A percentile compares a stretch with the other conserved stretches of the same genome.
Conservation (phyloP, 2,329 filamentous ascomycete genomes). For the Phaeosphaeria sp. region DNA sequence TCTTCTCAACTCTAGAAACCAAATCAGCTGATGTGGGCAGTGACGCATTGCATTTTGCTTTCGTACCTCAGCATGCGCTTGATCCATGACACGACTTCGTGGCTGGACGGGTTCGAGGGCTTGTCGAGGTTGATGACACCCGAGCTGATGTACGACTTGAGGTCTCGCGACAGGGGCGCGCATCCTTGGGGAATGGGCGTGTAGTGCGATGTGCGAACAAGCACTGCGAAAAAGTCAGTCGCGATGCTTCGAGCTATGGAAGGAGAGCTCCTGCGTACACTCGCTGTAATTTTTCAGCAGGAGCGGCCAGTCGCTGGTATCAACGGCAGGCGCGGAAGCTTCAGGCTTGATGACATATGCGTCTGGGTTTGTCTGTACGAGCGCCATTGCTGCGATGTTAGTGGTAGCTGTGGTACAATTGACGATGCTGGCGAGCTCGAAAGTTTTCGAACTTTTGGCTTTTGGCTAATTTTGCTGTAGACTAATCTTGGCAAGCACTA, state of each 20-base stretch:
- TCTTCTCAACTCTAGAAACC: conserved; percentile 79
- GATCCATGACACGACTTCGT: conserved; percentile 99
- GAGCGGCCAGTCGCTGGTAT: conserved; percentile 91
- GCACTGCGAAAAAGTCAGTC: conserved; percentile 63
- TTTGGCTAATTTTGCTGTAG: conserved; percentile 15
- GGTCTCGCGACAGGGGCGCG: conserved; percentile 87
- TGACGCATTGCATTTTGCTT: neutral
- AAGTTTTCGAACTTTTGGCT: conserved; percentile 28
- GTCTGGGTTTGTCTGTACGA: conserved; percentile 56
- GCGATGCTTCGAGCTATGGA: conserved; percentile 24
- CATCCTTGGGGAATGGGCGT: conserved; percentile 95
- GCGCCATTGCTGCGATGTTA: conserved; percentile 41
- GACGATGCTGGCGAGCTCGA: conserved; percentile 32
- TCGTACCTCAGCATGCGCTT: conserved; percentile 90
- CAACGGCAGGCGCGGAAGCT: conserved; percentile 75
- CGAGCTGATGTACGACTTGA: conserved; percentile 96
- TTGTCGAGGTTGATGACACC: conserved; percentile 99
- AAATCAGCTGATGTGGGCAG: conserved; percentile 19
- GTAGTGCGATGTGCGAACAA: conserved; percentile 94
- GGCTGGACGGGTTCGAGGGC: conserved; percentile 95
- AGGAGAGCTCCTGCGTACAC: conserved; percentile 66
- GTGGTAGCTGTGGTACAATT: conserved; percentile 34
- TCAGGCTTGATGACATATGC: conserved; percentile 94
- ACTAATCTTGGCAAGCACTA: conserved; percentile 6
- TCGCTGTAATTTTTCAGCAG: conserved; percentile 96